Evolutionary conservation across 2,329 filamentous ascomycete species (phyloP).

Genomic region (Coniochaeta sp.): DNA sequence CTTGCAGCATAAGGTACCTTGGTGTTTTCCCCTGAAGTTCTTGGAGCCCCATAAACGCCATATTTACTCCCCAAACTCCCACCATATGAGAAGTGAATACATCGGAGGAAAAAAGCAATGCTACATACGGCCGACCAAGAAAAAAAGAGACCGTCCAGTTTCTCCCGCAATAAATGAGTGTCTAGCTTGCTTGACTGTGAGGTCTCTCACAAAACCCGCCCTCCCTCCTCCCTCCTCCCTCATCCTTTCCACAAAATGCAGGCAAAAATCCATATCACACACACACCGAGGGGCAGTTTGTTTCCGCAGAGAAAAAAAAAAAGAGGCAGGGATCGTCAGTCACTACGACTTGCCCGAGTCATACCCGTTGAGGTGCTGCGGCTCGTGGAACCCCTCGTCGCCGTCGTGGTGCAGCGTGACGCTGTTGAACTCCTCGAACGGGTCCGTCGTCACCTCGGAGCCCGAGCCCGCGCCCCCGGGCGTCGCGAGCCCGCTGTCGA

Average conservation of each 20-base stretch:
- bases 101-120: not conserved
- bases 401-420: constrained; percentile 96
- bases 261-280: not conserved
- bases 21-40: not conserved
- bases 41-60: not conserved
- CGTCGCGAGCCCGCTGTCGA: constrained; percentile 79
- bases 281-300: not conserved
- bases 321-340: no score
- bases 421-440: constrained; percentile 98
- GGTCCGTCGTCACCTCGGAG: constrained; percentile 58
- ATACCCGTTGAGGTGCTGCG: constrained; percentile 19
- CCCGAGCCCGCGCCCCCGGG: no score
- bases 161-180: not conserved
- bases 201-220: not conserved
- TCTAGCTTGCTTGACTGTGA: not conserved
- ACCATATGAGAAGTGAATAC: not conserved
- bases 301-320: not conserved
- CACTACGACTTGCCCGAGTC: constrained; percentile 7
- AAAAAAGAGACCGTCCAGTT: not conserved
- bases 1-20: not conserved
- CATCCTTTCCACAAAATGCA: no score
- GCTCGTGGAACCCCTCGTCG: constrained; percentile 50
- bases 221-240: no score
- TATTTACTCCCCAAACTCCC: not conserved
- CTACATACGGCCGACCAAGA: not conserved